phyloP scores from a whole-genome alignment of 2,329 filamentous ascomycete species.

The Kalaharituber pfeilii region DNA sequence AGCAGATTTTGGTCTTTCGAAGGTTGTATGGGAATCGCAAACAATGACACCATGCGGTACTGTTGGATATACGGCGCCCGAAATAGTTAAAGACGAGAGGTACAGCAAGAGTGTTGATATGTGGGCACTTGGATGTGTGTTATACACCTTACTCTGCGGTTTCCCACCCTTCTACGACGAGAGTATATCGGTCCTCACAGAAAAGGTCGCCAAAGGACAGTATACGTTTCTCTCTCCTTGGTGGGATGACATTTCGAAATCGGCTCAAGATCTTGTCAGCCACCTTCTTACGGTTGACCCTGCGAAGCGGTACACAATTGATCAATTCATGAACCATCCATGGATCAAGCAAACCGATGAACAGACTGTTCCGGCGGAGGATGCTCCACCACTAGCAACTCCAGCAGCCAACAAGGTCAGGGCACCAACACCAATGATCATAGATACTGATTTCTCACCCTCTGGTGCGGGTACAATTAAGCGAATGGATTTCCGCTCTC shows the following conservation, averaged over 20 bases:
- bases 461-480: constrained; percentile 37
- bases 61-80: constrained; percentile 91
- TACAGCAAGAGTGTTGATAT: constrained; percentile 99
- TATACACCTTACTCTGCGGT: constrained; percentile 91
- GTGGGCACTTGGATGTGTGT: constrained; percentile 93
- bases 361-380: constrained; percentile 46
- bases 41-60: constrained; percentile 99
- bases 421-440: constrained; percentile 34
- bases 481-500: constrained; percentile 82
- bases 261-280: constrained; percentile 81
- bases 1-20: constrained; percentile 92
- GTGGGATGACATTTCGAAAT: constrained; percentile 98
- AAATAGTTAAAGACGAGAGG: constrained; percentile 96
- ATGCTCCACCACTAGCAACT: constrained; percentile 55
- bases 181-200: constrained; percentile 87
- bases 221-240: constrained; percentile 96
- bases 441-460: constrained; percentile 40
- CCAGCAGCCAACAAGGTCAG: constrained; percentile 43
- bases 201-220: constrained; percentile 92
- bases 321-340: constrained; percentile 80
- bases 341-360: constrained; percentile 67
- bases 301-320: constrained; percentile 84
- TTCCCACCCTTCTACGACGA: constrained; percentile 99
- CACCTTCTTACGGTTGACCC: constrained; percentile 90
- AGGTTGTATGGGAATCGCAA: constrained; percentile 94